Evolutionary conservation across 352 stramenopile genomes (phyloP), one percentile per base, ranked within the genome.

Genomic region (Peronospora tabacina): DNA sequence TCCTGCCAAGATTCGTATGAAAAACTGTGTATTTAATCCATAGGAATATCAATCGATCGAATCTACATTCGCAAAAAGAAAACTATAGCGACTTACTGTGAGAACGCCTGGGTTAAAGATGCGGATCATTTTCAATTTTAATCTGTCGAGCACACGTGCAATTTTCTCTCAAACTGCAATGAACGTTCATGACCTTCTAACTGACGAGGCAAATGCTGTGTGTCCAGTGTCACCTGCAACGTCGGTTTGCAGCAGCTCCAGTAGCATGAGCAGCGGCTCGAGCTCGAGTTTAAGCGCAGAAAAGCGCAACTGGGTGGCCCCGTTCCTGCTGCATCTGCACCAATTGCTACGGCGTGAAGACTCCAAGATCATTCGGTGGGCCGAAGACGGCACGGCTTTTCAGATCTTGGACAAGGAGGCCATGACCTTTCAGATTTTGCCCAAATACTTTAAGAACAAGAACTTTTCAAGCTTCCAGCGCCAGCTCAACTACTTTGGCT

Each of bases 401-500:
- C 68, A 91, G 60, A 94, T 94, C 50, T 58, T 87, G 32, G 80
- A 95, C 70, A 90, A 89, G 63, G 64, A 76, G 7, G 68, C 71
- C 20, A 73, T 97, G 40, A 92, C 94, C 46, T 61, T 84, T 17
- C 75, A 93, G 62, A 79, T 97, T 30, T 66, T 97, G 17, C 89
- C 91, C 12, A 85, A 87, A 49, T 97, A 97, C 69, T 98, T 98
- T 52, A 97, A 96, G 67, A 95, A 98, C 72, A 89, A 91, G 57
- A 96, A 92, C 62, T 98, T 97, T 67, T 90, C 92, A n/a, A 97
- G 88, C 46, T 94, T 98, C 52, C 86, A 96, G 59, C 84, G 92
- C 16, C 90, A 98, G 62, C 78, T 98, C 43, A 97, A 96, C 73
- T 97, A 98, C 71, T 98, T 98, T 68, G 80, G 72, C 44, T 98